Conservation (phyloP, 495 filamentous ascomycete species). For the Articulospora tetracladia region DNA sequence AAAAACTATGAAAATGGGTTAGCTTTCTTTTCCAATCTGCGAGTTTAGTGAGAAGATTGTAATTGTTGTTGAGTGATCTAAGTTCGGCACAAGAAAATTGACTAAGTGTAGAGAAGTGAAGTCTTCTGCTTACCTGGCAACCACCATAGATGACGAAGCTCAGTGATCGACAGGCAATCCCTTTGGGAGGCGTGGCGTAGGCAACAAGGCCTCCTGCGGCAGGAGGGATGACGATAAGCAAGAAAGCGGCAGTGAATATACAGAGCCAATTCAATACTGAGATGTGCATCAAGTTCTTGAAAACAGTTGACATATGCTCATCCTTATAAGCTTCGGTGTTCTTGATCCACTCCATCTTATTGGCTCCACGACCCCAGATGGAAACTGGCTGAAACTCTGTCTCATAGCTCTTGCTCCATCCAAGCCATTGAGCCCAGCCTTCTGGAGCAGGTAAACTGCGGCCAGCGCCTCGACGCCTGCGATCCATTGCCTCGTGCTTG, state of each 20-base stretch:
- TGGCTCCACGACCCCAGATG: slow-evolving; percentile 10
- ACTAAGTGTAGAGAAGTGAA: no score
- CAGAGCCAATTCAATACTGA: slow-evolving; percentile 18
- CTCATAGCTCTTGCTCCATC: slow-evolving; percentile 14
- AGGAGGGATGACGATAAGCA: slow-evolving; percentile 26
- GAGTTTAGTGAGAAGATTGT: no score
- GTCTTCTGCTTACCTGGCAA: neutral
- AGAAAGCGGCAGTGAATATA: slow-evolving; percentile 21
- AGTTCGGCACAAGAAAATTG: no score
- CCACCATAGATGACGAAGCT: slow-evolving; percentile 13
- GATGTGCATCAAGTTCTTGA: slow-evolving; percentile 7
- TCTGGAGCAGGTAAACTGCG: neutral
- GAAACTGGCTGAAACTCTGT: slow-evolving; percentile 18
- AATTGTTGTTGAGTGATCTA: no score
- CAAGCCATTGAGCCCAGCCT: slow-evolving; percentile 10
- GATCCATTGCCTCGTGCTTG: slow-evolving; percentile 14
- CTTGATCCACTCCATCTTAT: slow-evolving; percentile 20
- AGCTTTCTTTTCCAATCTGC: no score
- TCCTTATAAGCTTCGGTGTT: neutral
- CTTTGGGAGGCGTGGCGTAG: slow-evolving; percentile 21
- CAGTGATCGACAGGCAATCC: slow-evolving; percentile 12
- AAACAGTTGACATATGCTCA: neutral
- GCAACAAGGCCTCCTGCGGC: slow-evolving; percentile 32
- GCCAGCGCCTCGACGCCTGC: neutral
- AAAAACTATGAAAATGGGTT: neutral